Evolutionary conservation across 192 early-diverging fungal genomes (phyloP).

Genomic region (Helicostylum pulchrum): DNA sequence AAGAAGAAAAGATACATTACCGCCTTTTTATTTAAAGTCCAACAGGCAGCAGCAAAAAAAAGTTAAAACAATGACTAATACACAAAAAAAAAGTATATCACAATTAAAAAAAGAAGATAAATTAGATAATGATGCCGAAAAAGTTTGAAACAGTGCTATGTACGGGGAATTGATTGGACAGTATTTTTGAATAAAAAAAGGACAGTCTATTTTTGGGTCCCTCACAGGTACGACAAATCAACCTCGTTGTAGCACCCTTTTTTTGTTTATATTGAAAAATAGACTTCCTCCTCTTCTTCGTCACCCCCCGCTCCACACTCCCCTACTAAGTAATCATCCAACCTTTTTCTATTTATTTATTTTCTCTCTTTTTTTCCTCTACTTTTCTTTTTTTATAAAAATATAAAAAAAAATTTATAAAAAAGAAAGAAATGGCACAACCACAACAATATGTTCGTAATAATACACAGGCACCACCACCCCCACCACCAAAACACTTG

Average conservation of each 20-base stretch:
- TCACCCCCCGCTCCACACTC: no score
- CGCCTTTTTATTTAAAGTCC: no score
- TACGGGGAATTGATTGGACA: background rate
- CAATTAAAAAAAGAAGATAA: background rate
- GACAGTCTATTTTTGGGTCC: background rate
- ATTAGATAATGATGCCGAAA: background rate
- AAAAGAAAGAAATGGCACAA: constrained; percentile 9
- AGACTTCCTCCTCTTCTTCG: constrained; percentile 1
- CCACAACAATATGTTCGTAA: constrained; percentile 8
- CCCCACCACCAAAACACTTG: constrained; percentile 10
- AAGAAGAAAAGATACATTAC: no score
- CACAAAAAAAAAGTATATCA: no score
- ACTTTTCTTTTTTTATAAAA: background rate
- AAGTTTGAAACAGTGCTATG: background rate
- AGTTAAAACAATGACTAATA: no score
- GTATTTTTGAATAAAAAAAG: no score
- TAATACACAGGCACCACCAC: constrained; percentile 1
- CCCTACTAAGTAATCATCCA: no score
- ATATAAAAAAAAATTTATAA: background rate
- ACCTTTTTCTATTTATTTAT: background rate
- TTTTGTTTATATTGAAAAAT: constrained; percentile 20
- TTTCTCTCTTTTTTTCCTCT: background rate
- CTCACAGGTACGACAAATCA: background rate
- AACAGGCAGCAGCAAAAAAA: no score
- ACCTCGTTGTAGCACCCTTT: constrained; percentile 14